Evolutionary conservation across 345 rosid species (phyloP).

Genomic region (Passiflora organensis): DNA sequence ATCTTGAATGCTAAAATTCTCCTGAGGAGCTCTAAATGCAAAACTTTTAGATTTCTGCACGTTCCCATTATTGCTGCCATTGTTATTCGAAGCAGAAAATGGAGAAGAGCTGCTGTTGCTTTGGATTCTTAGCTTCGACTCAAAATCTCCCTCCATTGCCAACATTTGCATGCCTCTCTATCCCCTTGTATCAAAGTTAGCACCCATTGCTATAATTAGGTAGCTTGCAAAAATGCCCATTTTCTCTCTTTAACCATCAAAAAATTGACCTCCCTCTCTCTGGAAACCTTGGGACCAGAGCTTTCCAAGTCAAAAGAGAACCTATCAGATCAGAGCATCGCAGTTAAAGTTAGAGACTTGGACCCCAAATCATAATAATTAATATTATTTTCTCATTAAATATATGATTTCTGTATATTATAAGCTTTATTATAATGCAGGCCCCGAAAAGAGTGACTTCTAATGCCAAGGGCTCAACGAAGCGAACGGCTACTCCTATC

Average conservation of each 20-base stretch:
- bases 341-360: constrained; percentile 20
- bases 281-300: constrained; percentile 30
- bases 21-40: constrained; percentile 98
- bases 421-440: no score
- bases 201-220: constrained; percentile 15
- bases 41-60: constrained; percentile 68
- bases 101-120: constrained; percentile 34
- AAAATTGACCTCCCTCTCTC: constrained; percentile 15
- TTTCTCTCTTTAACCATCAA: constrained; percentile 5
- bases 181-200: constrained; percentile 8
- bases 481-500: no score
- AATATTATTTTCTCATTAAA: constrained; percentile 23
- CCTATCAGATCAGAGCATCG: constrained; percentile 30
- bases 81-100: constrained; percentile 13
- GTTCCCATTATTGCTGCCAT: constrained; percentile 13
- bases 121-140: constrained; percentile 80
- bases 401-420: no score
- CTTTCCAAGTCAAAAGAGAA: constrained; percentile 36
- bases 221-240: neutral
- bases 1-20: constrained; percentile 72
- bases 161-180: constrained; percentile 33
- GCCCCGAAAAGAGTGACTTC: no score
- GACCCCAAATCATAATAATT: constrained; percentile 24
- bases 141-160: constrained; percentile 92
- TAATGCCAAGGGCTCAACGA: no score